Percentiles rank a stretch among this genome's conserved stretches.
Evolutionary conservation across 495 filamentous ascomycete species (phyloP).

Genomic region (Penicillium angulare): DNA sequence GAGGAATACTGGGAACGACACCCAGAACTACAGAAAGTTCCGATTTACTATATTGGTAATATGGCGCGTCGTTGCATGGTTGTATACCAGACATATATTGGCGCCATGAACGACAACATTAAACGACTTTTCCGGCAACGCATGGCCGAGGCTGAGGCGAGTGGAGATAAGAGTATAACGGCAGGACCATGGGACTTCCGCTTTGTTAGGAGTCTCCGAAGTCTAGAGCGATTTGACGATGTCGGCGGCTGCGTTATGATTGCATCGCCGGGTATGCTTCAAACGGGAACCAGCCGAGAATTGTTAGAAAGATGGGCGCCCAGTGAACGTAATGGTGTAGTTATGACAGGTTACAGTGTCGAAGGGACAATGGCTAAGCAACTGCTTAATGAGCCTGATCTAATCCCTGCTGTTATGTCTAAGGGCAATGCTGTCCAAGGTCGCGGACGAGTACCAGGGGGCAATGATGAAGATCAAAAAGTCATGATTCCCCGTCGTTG

Average conservation of each 20-base stretch:
- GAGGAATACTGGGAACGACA: conserved; percentile 96
- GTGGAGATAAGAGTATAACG: conserved; percentile 64
- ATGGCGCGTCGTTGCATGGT: conserved; percentile 96
- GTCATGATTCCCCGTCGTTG: conserved; percentile 91
- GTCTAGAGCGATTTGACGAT: conserved; percentile 92
- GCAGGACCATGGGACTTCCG: conserved; percentile 96
- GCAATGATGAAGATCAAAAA: conserved; percentile 64
- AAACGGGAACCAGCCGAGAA: conserved; percentile 90
- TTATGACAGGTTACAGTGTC: conserved; percentile 97
- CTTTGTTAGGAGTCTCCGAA: conserved; percentile 85
- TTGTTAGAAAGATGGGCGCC: conserved; percentile 94
- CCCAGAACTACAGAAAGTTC: conserved; percentile 77
- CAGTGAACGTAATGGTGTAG: conserved; percentile 89
- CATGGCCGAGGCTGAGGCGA: conserved; percentile 81
- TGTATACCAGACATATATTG: conserved; percentile 96
- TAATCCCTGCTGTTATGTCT: conserved; percentile 90
- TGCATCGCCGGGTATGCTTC: conserved; percentile 94
- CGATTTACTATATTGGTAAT: conserved; percentile 96
- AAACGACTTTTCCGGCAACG: conserved; percentile 83
- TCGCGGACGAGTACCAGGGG: conserved; percentile 45
- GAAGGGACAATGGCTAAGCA: conserved; percentile 98
- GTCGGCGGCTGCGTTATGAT: conserved; percentile 96
- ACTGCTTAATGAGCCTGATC: conserved; percentile 87
- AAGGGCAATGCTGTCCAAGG: conserved; percentile 57
- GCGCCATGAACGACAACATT: conserved; percentile 98